Percentiles rank a stretch among this genome's conserved stretches.
phyloP scores from a whole-genome alignment of 169 alveolate genomes.

The Cryptosporidium sp. region DNA sequence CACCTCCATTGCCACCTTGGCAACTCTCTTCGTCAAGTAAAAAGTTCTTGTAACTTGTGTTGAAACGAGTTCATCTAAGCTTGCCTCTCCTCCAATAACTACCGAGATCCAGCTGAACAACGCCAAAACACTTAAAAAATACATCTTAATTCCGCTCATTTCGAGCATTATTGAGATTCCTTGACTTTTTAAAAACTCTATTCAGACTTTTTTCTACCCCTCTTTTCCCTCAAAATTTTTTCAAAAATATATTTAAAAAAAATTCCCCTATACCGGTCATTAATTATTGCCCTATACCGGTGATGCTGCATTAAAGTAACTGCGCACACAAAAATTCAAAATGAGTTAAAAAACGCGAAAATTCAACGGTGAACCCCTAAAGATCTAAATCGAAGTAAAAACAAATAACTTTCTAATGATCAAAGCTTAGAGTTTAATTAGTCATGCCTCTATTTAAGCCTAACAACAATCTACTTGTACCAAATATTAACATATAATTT shows the following conservation, averaged over 20 bases:
- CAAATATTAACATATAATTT: neutral
- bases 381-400: neutral
- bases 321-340: neutral
- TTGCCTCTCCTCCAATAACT: neutral
- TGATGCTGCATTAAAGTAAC: neutral
- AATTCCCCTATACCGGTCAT: slow-evolving; percentile 8
- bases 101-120: neutral
- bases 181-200: slow-evolving; percentile 13
- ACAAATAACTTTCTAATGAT: neutral
- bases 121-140: neutral
- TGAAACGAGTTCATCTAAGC: slow-evolving; percentile 2
- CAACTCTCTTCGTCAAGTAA: slow-evolving; percentile 67
- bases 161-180: slow-evolving; percentile 2
- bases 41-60: slow-evolving; percentile 61
- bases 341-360: neutral
- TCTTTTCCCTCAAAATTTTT: neutral
- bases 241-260: neutral
- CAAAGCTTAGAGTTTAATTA: slow-evolving; percentile 6
- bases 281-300: slow-evolving; percentile 13
- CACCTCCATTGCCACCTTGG: slow-evolving; percentile 25
- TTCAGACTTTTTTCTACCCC: slow-evolving; percentile 13
- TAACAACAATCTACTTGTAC: neutral
- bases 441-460: slow-evolving; percentile 28
- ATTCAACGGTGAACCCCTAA: too few species aligned
- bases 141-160: slow-evolving; percentile 16